phyloP scores from a whole-genome alignment of 2,329 filamentous ascomycete species.

The Stagonosporopsis chrysanthemi region DNA sequence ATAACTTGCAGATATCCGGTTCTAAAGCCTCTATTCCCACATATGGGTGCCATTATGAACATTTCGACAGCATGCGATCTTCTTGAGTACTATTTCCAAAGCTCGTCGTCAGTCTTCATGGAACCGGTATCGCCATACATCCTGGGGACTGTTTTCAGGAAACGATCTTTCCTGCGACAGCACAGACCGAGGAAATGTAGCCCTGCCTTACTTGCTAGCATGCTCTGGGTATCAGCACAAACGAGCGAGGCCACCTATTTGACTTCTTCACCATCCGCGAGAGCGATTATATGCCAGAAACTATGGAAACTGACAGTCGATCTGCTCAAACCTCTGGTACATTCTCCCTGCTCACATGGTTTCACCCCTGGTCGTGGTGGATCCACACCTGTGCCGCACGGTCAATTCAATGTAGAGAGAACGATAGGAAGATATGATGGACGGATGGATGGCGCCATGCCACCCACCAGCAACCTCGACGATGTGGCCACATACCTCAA shows the following conservation, averaged over 20 bases:
- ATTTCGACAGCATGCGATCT: slow-evolving; percentile 84
- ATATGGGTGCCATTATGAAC: slow-evolving; percentile 80
- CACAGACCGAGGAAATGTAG: slow-evolving; percentile 82
- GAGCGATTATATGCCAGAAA: slow-evolving; percentile 85
- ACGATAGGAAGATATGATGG: slow-evolving; percentile 59
- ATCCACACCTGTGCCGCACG: slow-evolving; percentile 78
- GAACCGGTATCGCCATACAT: slow-evolving; percentile 91
- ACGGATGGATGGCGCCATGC: slow-evolving; percentile 55
- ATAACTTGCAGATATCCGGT: slow-evolving; percentile 74
- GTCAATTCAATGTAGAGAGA: slow-evolving; percentile 78
- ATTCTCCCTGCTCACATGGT: slow-evolving; percentile 68
- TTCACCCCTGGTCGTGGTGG: slow-evolving; percentile 60
- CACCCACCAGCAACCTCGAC: slow-evolving; percentile 73
- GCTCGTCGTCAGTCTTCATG: slow-evolving; percentile 84
- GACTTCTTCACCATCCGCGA: slow-evolving; percentile 80
- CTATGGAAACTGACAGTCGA: slow-evolving; percentile 84
- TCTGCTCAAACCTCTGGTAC: slow-evolving; percentile 86
- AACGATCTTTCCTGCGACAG: slow-evolving; percentile 83
- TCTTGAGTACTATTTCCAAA: slow-evolving; percentile 89
- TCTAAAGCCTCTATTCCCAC: slow-evolving; percentile 80
- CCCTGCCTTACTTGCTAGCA: slow-evolving; percentile 85
- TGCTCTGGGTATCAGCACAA: slow-evolving; percentile 94
- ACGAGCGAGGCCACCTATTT: slow-evolving; percentile 88
- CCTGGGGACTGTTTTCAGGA: slow-evolving; percentile 86
- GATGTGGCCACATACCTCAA: slow-evolving; percentile 94